phyloP scores from a whole-genome alignment of 306 rosid species.

The Citrullus mucosospermus region DNA sequence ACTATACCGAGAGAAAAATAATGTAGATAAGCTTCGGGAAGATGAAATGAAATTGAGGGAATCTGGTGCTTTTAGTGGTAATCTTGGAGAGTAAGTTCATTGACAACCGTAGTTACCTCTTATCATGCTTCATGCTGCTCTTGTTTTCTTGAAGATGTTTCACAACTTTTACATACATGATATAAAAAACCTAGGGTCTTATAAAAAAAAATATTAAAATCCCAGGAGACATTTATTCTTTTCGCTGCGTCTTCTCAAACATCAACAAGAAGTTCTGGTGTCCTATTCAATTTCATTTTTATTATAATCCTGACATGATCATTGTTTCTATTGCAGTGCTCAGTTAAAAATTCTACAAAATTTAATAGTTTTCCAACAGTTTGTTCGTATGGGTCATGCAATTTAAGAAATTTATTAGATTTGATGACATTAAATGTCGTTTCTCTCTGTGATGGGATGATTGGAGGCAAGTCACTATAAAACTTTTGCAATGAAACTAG shows the following conservation, averaged over 20 bases:
- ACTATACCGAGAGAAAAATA: slow-evolving; percentile 55
- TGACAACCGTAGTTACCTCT: not conserved
- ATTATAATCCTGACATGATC: not conserved
- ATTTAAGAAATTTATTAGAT: not conserved
- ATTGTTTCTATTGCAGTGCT: not conserved
- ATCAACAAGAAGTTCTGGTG: not conserved
- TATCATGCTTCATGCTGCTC: not conserved
- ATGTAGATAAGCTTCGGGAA: slow-evolving; percentile 62
- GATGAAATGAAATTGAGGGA: slow-evolving; percentile 79
- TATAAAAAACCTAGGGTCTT: too few species aligned
- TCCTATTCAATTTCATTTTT: not conserved
- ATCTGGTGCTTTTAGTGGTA: slow-evolving; percentile 71
- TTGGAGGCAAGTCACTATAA: not conserved
- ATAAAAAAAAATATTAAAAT: too few species aligned
- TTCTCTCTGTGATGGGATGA: not conserved
- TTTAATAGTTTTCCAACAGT: not conserved
- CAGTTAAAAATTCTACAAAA: not conserved
- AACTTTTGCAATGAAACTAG: not conserved
- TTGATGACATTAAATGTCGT: not conserved
- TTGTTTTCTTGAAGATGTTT: not conserved
- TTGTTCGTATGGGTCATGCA: not conserved
- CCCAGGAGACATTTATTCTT: not conserved
- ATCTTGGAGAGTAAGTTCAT: slow-evolving; percentile 76
- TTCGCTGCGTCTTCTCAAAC: not conserved
- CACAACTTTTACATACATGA: not conserved